Evolutionary conservation across 1,284 basidiomycete species (phyloP).

Genomic region (Phlebopus sp.): DNA sequence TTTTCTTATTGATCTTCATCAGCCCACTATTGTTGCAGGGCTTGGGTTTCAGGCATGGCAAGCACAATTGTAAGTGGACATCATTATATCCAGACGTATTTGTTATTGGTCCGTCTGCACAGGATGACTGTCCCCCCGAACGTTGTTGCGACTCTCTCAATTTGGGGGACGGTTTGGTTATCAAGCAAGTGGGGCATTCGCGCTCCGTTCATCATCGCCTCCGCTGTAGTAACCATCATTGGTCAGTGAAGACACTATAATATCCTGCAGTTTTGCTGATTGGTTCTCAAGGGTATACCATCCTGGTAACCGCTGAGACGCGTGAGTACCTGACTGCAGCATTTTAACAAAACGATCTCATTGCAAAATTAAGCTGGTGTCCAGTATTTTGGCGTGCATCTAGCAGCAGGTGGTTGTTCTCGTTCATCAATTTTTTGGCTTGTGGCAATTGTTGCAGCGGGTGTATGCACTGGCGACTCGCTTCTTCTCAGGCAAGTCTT

Average conservation of each 20-base stretch:
- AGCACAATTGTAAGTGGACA: constrained; percentile 48
- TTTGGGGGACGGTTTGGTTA: constrained; percentile 49
- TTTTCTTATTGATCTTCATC: background rate
- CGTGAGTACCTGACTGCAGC: constrained; percentile 28
- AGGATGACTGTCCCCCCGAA: constrained; percentile 63
- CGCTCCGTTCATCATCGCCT: constrained; percentile 57
- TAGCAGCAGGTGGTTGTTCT: constrained; percentile 39
- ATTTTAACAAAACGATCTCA: constrained; percentile 3
- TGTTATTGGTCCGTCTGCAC: constrained; percentile 1
- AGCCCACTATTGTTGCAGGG: constrained; percentile 61
- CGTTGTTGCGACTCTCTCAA: constrained; percentile 46
- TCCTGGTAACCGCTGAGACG: constrained; percentile 53
- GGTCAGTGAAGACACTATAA: constrained; percentile 34
- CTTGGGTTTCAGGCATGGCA: constrained; percentile 59
- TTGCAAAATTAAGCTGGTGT: constrained; percentile 39
- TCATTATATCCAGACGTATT: background rate
- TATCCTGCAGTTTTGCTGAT: too few species aligned
- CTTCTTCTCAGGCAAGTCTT: constrained; percentile 43
- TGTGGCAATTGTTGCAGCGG: constrained; percentile 31
- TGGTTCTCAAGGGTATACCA: constrained; percentile 49
- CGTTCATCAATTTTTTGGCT: background rate
- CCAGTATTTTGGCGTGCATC: constrained; percentile 61
- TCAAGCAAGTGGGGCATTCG: constrained; percentile 46
- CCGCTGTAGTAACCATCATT: constrained; percentile 51
- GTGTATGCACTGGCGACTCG: constrained; percentile 62